Conservation (phyloP, 108 stramenopile genomes). For the Phaeodactylum tricornutum region DNA sequence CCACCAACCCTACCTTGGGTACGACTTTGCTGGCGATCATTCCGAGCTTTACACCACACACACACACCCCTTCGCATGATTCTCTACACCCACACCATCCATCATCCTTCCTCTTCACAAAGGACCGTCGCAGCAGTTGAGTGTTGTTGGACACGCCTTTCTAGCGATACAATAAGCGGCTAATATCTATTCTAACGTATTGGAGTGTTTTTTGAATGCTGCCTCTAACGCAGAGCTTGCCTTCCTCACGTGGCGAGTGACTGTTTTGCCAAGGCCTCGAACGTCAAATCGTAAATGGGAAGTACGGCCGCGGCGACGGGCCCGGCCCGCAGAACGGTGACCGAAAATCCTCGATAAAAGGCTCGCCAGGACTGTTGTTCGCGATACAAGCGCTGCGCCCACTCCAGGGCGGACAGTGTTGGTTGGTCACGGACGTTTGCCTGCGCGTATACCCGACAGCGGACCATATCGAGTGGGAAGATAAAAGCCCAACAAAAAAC, state of each 20-base stretch:
- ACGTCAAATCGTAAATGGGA: conserved; percentile 59
- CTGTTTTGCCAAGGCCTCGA: conserved; percentile 31
- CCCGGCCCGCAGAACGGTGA: conserved; percentile 61
- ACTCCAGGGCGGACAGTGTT: conserved; percentile 8
- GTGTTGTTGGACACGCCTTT: too few species aligned
- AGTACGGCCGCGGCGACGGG: conserved; percentile 72
- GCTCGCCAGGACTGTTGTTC: conserved; percentile 17
- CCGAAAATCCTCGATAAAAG: conserved; percentile 52
- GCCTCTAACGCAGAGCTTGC: too few species aligned
- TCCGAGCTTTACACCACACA: too few species aligned
- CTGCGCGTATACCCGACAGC: conserved; percentile 23
- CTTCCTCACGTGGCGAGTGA: not conserved
- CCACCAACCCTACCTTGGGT: too few species aligned
- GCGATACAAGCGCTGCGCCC: conserved; percentile 11
- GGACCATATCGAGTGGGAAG: conserved; percentile 53
- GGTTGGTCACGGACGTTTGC: conserved; percentile 10
- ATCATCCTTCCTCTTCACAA: too few species aligned
- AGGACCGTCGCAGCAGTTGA: too few species aligned
- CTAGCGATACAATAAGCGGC: too few species aligned
- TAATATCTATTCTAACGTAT: too few species aligned
- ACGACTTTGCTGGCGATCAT: too few species aligned
- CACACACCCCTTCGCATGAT: too few species aligned
- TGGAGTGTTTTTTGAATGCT: too few species aligned
- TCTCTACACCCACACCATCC: too few species aligned
- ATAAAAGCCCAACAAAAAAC: conserved; percentile 62